These are phyloP conservation scores for Ilex paraguariensis DNA, from an alignment of 305 asterid species.

Conservation along the genomic window DNA sequence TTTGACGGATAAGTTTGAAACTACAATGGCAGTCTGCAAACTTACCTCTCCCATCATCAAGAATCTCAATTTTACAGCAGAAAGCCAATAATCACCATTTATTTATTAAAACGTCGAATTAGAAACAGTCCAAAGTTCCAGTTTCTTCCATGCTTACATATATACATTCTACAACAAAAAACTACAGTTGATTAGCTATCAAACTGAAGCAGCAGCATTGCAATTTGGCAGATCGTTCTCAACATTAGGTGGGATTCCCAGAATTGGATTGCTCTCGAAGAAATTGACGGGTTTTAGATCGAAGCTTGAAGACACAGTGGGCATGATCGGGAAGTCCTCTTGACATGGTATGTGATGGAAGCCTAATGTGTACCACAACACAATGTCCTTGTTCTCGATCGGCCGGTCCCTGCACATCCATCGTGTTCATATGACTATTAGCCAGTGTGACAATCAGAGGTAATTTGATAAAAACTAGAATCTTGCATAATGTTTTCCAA, in stretches of 20 bases:
- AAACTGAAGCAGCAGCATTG: constrained; percentile 65
- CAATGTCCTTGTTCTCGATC: constrained; percentile 77
- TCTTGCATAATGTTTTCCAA: no score
- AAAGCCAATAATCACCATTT: no score
- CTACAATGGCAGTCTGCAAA: no score
- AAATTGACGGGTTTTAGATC: constrained; percentile 91
- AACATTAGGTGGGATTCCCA: constrained; percentile 54
- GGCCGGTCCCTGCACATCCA: constrained; percentile 49
- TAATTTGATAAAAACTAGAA: no score
- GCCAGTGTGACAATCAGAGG: no score
- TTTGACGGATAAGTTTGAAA: no score
- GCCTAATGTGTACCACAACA: constrained; percentile 90
- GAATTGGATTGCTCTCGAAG: constrained; percentile 87
- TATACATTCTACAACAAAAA: background rate
- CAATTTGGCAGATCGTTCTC: constrained; percentile 76
- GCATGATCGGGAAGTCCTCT: constrained; percentile 95
- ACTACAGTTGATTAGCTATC: constrained; percentile 6
- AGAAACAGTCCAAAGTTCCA: background rate
- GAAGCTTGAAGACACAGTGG: constrained; percentile 85
- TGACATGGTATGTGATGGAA: constrained; percentile 96
- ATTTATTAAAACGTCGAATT: no score
- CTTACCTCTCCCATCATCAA: no score
- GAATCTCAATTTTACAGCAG: no score
- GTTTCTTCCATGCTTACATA: background rate
- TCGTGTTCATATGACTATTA: background rate